Conservation (phyloP, 225 moss, liverwort and hornwort species). For the Antitrichia curtipendula region DNA sequence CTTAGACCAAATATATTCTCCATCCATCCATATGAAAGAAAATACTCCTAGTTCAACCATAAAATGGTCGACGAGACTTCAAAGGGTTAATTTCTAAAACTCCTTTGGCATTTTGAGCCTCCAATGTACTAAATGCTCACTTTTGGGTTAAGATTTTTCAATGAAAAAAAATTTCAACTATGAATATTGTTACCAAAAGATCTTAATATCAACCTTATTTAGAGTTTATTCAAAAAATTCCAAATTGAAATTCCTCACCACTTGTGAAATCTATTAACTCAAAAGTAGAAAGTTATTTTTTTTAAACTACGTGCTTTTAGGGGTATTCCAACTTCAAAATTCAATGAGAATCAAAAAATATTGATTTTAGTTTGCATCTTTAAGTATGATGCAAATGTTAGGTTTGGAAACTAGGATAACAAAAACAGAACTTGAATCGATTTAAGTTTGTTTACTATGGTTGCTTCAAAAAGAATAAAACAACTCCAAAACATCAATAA, state of each 20-base stretch:
- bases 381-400: neutral
- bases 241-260: neutral
- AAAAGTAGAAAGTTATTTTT: neutral
- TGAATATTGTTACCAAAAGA: neutral
- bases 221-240: no score
- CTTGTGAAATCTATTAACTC: neutral
- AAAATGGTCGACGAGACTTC: no score
- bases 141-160: neutral
- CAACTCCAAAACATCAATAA: neutral
- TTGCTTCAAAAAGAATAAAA: neutral
- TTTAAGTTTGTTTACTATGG: neutral
- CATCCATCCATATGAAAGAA: no score
- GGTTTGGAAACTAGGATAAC: neutral
- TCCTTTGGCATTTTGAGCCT: neutral
- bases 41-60: no score
- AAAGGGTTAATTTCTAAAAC: neutral
- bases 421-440: neutral
- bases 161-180: no score
- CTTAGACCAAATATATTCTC: no score
- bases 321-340: neutral
- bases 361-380: neutral
- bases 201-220: no score
- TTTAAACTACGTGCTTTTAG: fast-evolving
- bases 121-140: neutral
- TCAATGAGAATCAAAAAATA: neutral